A percentile compares a stretch with the other conserved stretches of the same genome.
These are phyloP conservation scores for Microcyclospora pomicola DNA, from an alignment of 2,329 filamentous ascomycete genomes.

Conservation along the genomic window DNA sequence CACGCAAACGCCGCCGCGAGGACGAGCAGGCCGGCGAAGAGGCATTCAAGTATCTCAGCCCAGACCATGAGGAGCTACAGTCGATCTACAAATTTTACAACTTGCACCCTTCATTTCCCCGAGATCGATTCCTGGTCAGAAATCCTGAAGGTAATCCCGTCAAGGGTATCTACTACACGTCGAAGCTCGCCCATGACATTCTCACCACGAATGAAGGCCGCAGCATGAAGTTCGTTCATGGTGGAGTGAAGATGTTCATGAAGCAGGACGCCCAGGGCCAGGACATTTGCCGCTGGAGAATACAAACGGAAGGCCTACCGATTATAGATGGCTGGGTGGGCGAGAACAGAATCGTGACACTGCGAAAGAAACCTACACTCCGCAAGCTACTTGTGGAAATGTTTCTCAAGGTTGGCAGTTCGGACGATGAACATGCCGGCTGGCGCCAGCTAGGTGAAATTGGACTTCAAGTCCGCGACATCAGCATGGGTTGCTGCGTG, in stretches of 20 bases:
- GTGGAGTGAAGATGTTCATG: conserved; percentile 97
- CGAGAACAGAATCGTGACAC: conserved; percentile 56
- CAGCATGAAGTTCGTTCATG: conserved; percentile 90
- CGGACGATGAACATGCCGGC: conserved; percentile 36
- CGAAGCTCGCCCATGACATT: conserved; percentile 69
- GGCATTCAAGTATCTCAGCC: conserved; percentile 78
- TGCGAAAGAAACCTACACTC: conserved; percentile 68
- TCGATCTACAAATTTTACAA: conserved; percentile 75
- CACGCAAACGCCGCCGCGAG: conserved; percentile 9
- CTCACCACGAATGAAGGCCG: conserved; percentile 76
- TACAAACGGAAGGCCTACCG: conserved; percentile 85
- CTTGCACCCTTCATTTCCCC: conserved; percentile 70
- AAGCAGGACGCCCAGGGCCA: conserved; percentile 85
- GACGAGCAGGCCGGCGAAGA: conserved; percentile 55
- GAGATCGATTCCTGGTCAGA: conserved; percentile 87
- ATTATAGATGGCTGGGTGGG: conserved; percentile 87
- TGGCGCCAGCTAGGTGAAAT: conserved; percentile 76
- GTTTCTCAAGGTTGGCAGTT: conserved; percentile 66
- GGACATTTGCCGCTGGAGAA: conserved; percentile 82
- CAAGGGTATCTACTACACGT: conserved; percentile 96
- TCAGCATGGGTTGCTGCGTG: conserved; percentile 85
- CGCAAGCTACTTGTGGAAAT: conserved; percentile 79
- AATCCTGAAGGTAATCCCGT: conserved; percentile 78
- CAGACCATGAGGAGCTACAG: conserved; percentile 60
- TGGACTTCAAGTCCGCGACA: conserved; percentile 62